phyloP scores from a whole-genome alignment of 176 grass and related monocot genomes.

The Eremochloa ophiuroides region DNA sequence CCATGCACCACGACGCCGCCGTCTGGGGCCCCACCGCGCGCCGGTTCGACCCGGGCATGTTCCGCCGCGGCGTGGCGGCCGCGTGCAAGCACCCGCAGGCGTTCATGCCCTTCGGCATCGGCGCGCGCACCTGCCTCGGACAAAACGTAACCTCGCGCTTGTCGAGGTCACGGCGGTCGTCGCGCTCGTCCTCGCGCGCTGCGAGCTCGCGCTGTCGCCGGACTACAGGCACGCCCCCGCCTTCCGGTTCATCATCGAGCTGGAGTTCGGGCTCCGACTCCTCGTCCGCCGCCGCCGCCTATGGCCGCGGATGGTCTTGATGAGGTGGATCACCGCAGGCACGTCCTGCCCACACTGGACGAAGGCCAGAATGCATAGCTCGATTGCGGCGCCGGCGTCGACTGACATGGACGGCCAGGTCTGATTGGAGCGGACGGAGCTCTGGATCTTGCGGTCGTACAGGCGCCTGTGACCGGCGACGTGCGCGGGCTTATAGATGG shows the following conservation, averaged over 20 bases:
- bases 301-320: no score
- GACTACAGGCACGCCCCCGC: slow-evolving; percentile 51
- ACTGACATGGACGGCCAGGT: no score
- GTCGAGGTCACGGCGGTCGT: slow-evolving; percentile 61
- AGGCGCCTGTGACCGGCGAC: no score
- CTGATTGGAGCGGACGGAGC: no score
- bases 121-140: slow-evolving; percentile 54
- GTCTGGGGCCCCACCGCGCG: slow-evolving; percentile 34
- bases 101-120: slow-evolving; percentile 63
- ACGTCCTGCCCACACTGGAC: no score
- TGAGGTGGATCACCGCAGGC: no score
- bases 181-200: slow-evolving; percentile 32
- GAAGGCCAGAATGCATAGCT: no score
- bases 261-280: slow-evolving; percentile 51
- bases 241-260: slow-evolving; percentile 59
- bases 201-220: slow-evolving; percentile 42
- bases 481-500: no score
- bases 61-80: slow-evolving; percentile 36
- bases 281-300: slow-evolving; percentile 33
- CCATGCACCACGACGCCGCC: slow-evolving; percentile 46
- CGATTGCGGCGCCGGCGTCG: no score
- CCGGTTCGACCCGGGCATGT: slow-evolving; percentile 40
- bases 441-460: no score
- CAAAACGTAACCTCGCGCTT: slow-evolving; percentile 60
- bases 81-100: slow-evolving; percentile 51